These are phyloP conservation scores for Aspergillus glaucus DNA, from an alignment of 2,329 filamentous ascomycete species.

Conservation along the genomic window DNA sequence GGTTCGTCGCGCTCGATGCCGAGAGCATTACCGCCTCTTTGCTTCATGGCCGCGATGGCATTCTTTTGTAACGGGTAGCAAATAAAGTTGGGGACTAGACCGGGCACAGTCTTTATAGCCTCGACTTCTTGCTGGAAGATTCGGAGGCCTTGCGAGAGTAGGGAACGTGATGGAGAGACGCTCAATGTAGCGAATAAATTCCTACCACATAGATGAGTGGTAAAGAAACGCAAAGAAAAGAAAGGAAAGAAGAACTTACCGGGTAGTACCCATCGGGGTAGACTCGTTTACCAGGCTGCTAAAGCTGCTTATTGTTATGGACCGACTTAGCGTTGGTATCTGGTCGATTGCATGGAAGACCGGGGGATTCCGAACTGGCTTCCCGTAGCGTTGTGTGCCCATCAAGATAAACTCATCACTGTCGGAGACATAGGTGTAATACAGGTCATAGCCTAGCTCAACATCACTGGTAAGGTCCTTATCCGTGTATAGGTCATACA, in stretches of 20 bases:
- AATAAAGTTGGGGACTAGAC: conserved; percentile 9
- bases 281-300: conserved; percentile 2
- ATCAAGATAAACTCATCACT: conserved; percentile 8
- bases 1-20: conserved; percentile 11
- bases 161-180: conserved; percentile 4
- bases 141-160: conserved; percentile 5
- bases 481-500: conserved; percentile 10
- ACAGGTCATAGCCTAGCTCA: conserved; percentile 13
- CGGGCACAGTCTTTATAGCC: conserved; percentile 4
- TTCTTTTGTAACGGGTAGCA: conserved; percentile 7
- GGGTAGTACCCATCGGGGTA: conserved; percentile 4
- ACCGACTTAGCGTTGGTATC: conserved; percentile 7
- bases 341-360: conserved; percentile 9
- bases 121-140: conserved; percentile 9
- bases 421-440: conserved; percentile 9
- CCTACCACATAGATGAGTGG: not conserved
- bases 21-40: conserved; percentile 14
- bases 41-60: conserved; percentile 10
- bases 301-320: conserved; percentile 2
- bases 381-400: conserved; percentile 13
- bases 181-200: conserved; percentile 10
- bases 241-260: not conserved
- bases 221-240: too few relatives aligned
- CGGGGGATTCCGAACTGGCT: conserved; percentile 9
- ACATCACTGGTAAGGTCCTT: conserved; percentile 5